Evolutionary conservation across 2,329 filamentous ascomycete genomes (phyloP).

Genomic region (Verticillium longisporum): DNA sequence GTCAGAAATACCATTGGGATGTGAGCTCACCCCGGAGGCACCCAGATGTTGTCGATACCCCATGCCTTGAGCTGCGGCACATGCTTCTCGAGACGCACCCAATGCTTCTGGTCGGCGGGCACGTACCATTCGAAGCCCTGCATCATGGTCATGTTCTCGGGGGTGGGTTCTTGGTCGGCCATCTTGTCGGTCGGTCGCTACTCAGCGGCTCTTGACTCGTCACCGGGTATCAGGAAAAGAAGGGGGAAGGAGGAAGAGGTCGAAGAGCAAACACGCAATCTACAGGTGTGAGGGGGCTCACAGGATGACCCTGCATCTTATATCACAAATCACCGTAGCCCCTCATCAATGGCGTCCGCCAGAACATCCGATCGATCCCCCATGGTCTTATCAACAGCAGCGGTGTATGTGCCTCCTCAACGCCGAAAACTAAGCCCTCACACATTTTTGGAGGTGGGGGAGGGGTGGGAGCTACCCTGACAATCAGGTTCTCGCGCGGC

Average conservation of each 20-base stretch:
- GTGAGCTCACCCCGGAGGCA: constrained; percentile 50
- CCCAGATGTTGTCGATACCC: constrained; percentile 61
- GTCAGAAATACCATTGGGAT: background rate
- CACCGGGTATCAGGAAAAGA: background rate
- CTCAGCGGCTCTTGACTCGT: background rate
- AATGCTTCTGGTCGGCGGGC: constrained; percentile 56
- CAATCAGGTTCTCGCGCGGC: background rate
- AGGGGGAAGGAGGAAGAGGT: background rate
- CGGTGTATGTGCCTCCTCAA: background rate
- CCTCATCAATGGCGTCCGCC: background rate
- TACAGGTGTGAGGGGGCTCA: background rate
- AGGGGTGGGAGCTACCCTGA: background rate
- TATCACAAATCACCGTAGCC: background rate
- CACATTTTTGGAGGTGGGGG: no score
- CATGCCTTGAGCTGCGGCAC: constrained; percentile 52
- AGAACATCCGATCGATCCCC: background rate
- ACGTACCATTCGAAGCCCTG: constrained; percentile 72
- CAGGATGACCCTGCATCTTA: background rate
- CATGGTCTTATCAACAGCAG: background rate
- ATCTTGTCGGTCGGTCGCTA: constrained; percentile 2
- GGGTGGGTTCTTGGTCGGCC: constrained; percentile 15
- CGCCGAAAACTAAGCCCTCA: background rate
- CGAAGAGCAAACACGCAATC: background rate
- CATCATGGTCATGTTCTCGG: constrained; percentile 52
- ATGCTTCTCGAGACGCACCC: constrained; percentile 49